Evolutionary conservation across 768 basidiomycete genomes (phyloP), one percentile per base, ranked within the genome.

Genomic region (Arthromyces matolae): DNA sequence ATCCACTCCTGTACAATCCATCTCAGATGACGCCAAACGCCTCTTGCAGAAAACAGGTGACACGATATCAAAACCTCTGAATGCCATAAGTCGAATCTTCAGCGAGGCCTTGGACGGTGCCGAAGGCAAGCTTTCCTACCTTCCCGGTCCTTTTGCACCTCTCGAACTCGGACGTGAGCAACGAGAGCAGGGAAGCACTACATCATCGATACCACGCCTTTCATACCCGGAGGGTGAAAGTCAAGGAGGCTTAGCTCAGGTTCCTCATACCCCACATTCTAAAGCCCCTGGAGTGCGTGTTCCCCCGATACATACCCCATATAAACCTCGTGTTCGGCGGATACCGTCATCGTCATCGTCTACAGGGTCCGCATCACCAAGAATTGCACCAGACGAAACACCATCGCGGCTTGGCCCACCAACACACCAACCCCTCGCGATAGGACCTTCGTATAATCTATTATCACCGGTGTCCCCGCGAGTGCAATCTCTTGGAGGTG

Each of bases 11-110:
- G 68, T 72, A 0, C 76, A 77, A 58, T 71, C 70, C 0, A 58
- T 80, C 18, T 71, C 72, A 0, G 82, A 89, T 43, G 92, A 94
- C 58, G 93, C 92, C 1, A 81, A 80, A 31, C 77, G 85, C 19
- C 77, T 95, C 24, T 74, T 95, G 35, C 93, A 93, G 66, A 88
- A 87, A 63, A 95, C 93, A 0, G 91, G 93, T 7, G 89, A 93
- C 61, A 88, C 82, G 0, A 86, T 95, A 47, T 92, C 88, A 7
- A 93, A 92, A 63, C 93, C 93, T 3, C 76, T 96, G n/a, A 89
- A 73, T 53, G 90, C 93, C 1, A 86, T 96, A 42, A 79, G 91
- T 14, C 81, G 88, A 42, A 93, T 96, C 51, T 85, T 95, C 63
- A 88, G 80, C 51, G 89, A 89, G 36, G 91, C 89, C 0, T 68